phyloP scores from a whole-genome alignment of 2,329 filamentous ascomycete genomes.

The Aspergillus latus region DNA sequence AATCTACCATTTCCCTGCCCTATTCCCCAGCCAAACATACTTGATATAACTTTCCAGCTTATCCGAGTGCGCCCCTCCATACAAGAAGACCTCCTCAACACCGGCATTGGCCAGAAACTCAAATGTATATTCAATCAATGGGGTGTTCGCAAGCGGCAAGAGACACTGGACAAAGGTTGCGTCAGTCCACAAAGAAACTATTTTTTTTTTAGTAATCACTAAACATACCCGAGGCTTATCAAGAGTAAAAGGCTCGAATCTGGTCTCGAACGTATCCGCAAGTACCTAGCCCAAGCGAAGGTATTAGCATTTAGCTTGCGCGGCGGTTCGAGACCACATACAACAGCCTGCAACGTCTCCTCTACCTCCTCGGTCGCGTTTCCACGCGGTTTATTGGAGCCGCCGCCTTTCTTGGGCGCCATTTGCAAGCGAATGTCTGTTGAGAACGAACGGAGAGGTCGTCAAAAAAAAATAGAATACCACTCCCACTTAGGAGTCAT shows the following conservation, averaged over 20 bases:
- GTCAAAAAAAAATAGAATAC: conserved; percentile 1
- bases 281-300: conserved; percentile 61
- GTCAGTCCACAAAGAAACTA: conserved; percentile 6
- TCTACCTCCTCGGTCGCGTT: conserved; percentile 58
- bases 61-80: conserved; percentile 83
- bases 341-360: conserved; percentile 63
- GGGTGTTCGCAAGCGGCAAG: conserved; percentile 86
- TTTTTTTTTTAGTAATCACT: background rate
- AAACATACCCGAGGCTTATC: conserved; percentile 77
- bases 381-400: conserved; percentile 31
- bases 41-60: conserved; percentile 84
- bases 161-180: conserved; percentile 66
- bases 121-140: conserved; percentile 95
- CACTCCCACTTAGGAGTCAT: conserved; percentile 15
- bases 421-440: conserved; percentile 24
- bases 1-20: background rate
- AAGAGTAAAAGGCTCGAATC: conserved; percentile 85
- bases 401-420: conserved; percentile 38
- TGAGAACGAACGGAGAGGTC: background rate
- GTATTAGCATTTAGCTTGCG: conserved; percentile 15
- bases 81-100: conserved; percentile 91
- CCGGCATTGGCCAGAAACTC: conserved; percentile 94
- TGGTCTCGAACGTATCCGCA: conserved; percentile 90
- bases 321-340: conserved; percentile 37
- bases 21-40: conserved; percentile 33